Conservation (phyloP, 768 basidiomycete species). For the Boletus barrowsii region DNA sequence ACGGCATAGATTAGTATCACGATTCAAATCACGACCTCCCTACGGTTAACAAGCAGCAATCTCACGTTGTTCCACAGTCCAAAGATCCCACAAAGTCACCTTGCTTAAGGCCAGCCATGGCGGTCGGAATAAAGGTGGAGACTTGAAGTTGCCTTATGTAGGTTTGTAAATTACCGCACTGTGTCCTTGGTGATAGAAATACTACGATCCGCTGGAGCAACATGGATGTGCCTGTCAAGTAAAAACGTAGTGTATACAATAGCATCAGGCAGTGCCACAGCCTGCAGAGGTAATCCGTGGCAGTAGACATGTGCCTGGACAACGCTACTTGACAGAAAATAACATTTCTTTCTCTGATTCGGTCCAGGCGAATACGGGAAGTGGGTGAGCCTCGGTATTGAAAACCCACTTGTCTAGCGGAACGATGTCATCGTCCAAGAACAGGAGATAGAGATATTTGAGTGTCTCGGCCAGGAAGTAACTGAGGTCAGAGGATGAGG, state of each 20-base stretch:
- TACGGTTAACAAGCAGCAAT: slow-evolving; percentile 5
- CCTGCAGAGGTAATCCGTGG: background rate
- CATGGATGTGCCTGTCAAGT: background rate
- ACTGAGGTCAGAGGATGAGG: slow-evolving; percentile 21
- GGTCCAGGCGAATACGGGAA: slow-evolving; percentile 69
- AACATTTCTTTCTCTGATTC: slow-evolving; percentile 41
- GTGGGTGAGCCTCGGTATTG: slow-evolving; percentile 75
- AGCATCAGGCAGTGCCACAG: background rate
- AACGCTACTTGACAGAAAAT: slow-evolving; percentile 20
- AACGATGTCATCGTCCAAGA: slow-evolving; percentile 59
- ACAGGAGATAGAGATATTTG: slow-evolving; percentile 73
- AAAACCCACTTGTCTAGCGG: slow-evolving; percentile 57
- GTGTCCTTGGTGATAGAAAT: too few relatives aligned
- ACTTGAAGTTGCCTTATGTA: slow-evolving; percentile 12
- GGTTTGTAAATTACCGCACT: background rate
- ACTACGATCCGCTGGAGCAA: too few relatives aligned
- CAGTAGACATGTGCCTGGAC: background rate
- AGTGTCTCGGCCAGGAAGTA: slow-evolving; percentile 60
- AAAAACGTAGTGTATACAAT: background rate
- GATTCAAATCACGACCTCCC: background rate
- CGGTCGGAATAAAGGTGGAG: background rate
- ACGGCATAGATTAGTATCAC: slow-evolving; percentile 2
- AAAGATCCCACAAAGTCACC: slow-evolving; percentile 89
- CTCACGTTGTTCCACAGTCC: slow-evolving; percentile 94
- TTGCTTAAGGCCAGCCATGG: slow-evolving; percentile 45